phyloP scores from a whole-genome alignment of 2,329 filamentous ascomycete species.

The Cytospora mali region DNA sequence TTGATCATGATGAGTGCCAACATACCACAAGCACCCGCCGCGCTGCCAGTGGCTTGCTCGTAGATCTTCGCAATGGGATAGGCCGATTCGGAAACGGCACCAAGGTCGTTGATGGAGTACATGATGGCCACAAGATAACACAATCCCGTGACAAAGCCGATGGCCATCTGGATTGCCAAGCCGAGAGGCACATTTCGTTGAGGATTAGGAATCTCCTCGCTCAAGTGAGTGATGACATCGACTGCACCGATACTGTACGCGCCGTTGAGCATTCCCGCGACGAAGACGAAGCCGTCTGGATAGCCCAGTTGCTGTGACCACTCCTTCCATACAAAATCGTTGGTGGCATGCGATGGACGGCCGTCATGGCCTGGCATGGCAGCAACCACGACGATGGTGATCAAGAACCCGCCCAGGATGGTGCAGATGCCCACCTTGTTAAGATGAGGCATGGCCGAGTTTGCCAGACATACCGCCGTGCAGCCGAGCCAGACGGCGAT shows the following conservation, averaged over 20 bases:
- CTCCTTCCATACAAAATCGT: slow-evolving; percentile 44
- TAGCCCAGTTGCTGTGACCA: slow-evolving; percentile 46
- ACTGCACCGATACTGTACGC: slow-evolving; percentile 69
- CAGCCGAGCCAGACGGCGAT: slow-evolving; percentile 44
- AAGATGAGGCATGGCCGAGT: slow-evolving; percentile 53
- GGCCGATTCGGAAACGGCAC: slow-evolving; percentile 51
- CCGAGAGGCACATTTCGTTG: slow-evolving; percentile 56
- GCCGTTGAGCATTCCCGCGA: slow-evolving; percentile 58
- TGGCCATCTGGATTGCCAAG: slow-evolving; percentile 52
- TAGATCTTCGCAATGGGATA: slow-evolving; percentile 72
- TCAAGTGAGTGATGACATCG: slow-evolving; percentile 66
- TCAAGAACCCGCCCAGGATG: slow-evolving; percentile 54
- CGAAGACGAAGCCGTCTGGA: slow-evolving; percentile 45
- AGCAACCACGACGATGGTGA: slow-evolving; percentile 58
- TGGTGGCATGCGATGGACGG: slow-evolving; percentile 37
- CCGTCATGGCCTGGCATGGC: slow-evolving; percentile 49
- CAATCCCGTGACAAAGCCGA: slow-evolving; percentile 56
- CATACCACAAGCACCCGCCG: slow-evolving; percentile 53
- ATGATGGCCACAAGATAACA: slow-evolving; percentile 56
- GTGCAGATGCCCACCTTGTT: slow-evolving; percentile 55
- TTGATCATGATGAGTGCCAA: slow-evolving; percentile 45
- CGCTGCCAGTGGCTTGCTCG: slow-evolving; percentile 56
- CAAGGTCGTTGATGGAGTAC: slow-evolving; percentile 60
- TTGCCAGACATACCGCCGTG: slow-evolving; percentile 53
- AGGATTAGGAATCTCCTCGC: slow-evolving; percentile 63